Percentiles rank a stretch among this genome's conserved stretches.
Conservation (phyloP, 169 alveolate genomes). For the Ichthyophthirius multifiliis region DNA sequence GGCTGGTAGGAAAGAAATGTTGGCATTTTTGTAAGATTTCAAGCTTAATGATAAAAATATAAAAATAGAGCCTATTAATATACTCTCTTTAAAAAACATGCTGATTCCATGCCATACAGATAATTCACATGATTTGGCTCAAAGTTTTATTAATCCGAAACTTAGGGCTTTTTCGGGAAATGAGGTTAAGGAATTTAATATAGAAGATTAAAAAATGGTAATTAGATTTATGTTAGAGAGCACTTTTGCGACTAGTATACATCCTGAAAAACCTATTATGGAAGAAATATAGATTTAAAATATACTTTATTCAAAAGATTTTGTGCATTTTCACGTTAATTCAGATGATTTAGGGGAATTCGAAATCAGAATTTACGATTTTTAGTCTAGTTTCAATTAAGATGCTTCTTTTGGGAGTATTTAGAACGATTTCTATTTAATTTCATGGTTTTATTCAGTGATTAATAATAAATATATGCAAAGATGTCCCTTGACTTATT, state of each 20-base stretch:
- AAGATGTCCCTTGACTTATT: slow-evolving; percentile 27
- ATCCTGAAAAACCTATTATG: not conserved
- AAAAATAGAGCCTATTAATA: not conserved
- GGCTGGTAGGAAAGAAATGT: slow-evolving; percentile 43
- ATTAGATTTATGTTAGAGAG: not conserved
- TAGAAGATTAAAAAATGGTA: not conserved
- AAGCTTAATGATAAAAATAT: not conserved
- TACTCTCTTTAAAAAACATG: slow-evolving; percentile 4
- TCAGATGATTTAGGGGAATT: not conserved
- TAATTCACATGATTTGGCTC: not conserved
- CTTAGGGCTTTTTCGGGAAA: not conserved
- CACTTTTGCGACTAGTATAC: not conserved
- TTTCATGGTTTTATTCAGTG: slow-evolving; percentile 25
- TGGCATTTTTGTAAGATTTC: not conserved
- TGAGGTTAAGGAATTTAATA: not conserved
- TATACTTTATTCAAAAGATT: not conserved
- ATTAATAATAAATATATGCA: slow-evolving; percentile 18
- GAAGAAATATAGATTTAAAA: not conserved
- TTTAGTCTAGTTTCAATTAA: too few species aligned
- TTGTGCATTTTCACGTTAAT: not conserved
- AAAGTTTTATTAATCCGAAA: not conserved
- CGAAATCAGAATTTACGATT: not conserved
- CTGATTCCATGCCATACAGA: slow-evolving; percentile 28
- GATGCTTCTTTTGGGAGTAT: too few species aligned
- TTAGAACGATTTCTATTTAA: slow-evolving; percentile 8